Evolutionary conservation across 2,329 filamentous ascomycete genomes (phyloP).

Genomic region (Alternaria rosae): DNA sequence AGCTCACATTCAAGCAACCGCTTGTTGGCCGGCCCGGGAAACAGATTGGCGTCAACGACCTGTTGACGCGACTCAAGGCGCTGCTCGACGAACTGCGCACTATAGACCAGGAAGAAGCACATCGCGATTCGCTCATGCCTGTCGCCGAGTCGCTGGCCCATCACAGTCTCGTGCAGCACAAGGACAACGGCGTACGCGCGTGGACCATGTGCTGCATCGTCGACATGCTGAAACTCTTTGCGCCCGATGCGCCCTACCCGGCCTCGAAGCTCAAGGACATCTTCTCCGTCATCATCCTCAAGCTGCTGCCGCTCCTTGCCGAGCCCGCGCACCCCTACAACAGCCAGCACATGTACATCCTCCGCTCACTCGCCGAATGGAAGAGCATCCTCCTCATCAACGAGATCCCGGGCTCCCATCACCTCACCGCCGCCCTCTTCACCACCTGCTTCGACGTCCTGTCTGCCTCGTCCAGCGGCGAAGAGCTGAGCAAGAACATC

Average conservation of each 20-base stretch:
- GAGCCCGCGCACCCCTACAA: constrained; percentile 91
- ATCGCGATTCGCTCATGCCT: constrained; percentile 81
- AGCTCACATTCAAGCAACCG: constrained; percentile 81
- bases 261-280: constrained; percentile 93
- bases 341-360: constrained; percentile 88
- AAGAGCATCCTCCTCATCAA: constrained; percentile 93
- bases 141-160: constrained; percentile 86
- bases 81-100: constrained; percentile 83
- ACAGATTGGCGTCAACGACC: constrained; percentile 81
- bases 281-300: constrained; percentile 85
- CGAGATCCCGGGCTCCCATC: constrained; percentile 83
- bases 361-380: constrained; percentile 86
- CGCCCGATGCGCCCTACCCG: constrained; percentile 93
- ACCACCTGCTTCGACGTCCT: constrained; percentile 91
- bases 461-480: constrained; percentile 78
- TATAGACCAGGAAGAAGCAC: constrained; percentile 85
- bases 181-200: constrained; percentile 91
- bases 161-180: constrained; percentile 84
- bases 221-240: constrained; percentile 90
- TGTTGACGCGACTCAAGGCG: constrained; percentile 80
- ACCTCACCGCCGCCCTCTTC: constrained; percentile 77
- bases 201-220: constrained; percentile 89
- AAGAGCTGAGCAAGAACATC: constrained; percentile 89
- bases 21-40: constrained; percentile 92
- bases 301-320: constrained; percentile 82